These are phyloP conservation scores for Barnettozyma wickerhamii DNA, from an alignment of 805 yeast species.

Conservation along the genomic window DNA sequence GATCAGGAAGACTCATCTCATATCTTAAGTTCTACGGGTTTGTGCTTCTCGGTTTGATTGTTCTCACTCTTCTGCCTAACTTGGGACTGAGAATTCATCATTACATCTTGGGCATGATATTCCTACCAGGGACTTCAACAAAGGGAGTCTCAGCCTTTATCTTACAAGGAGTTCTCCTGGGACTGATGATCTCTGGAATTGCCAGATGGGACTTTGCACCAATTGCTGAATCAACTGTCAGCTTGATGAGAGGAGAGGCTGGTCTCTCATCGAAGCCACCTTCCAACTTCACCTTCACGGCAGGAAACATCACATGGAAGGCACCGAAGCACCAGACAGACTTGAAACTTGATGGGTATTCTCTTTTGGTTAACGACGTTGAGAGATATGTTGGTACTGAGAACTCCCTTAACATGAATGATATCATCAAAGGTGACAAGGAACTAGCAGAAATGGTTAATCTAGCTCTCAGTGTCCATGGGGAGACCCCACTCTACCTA, in stretches of 20 bases:
- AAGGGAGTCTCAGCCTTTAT: conserved; percentile 64
- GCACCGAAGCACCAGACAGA: conserved; percentile 19
- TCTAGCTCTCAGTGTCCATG: conserved; percentile 24
- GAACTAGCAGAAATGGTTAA: conserved; percentile 28
- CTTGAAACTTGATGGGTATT: conserved; percentile 49
- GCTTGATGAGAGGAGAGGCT: conserved; percentile 73
- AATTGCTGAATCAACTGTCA: conserved; percentile 68
- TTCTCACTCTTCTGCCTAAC: conserved; percentile 54
- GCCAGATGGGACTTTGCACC: conserved; percentile 94
- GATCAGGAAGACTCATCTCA: conserved; percentile 59
- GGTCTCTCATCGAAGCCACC: conserved; percentile 50
- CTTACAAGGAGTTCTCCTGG: conserved; percentile 82
- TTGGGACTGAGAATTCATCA: conserved; percentile 77
- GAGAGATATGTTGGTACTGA: conserved; percentile 64
- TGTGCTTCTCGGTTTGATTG: conserved; percentile 38
- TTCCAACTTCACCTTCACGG: conserved; percentile 25
- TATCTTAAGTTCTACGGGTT: conserved; percentile 52
- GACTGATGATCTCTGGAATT: conserved; percentile 78
- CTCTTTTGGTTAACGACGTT: conserved; percentile 73
- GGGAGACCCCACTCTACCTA: conserved; percentile 41
- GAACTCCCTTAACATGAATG: conserved; percentile 38
- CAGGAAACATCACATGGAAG: conserved; percentile 28
- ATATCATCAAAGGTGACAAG: conserved; percentile 29
- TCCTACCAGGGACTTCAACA: conserved; percentile 82
- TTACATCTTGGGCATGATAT: conserved; percentile 68